These are phyloP conservation scores for Arabidopsis suecica DNA, from an alignment of 345 rosid genomes.

Conservation along the genomic window DNA sequence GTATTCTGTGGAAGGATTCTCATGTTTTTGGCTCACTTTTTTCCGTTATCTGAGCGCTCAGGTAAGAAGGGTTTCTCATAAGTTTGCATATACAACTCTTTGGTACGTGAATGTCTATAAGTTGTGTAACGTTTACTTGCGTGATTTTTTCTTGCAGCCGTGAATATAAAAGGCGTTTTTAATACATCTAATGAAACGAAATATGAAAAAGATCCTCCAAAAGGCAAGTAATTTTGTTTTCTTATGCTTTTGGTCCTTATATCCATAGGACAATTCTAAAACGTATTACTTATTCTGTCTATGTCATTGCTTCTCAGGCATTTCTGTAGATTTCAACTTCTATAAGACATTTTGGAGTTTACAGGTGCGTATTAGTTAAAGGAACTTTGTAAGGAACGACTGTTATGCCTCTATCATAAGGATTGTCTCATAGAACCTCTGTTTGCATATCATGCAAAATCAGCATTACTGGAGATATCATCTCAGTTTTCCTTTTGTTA, in stretches of 20 bases:
- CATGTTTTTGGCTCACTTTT: slow-evolving; percentile 95
- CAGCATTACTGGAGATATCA: slow-evolving; percentile 22
- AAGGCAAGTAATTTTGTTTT: slow-evolving; percentile 53
- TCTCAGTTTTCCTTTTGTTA: slow-evolving; percentile 5
- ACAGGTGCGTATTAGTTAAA: slow-evolving; percentile 60
- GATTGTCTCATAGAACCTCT: slow-evolving; percentile 19
- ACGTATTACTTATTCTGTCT: slow-evolving; percentile 20
- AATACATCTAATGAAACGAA: slow-evolving; percentile 96
- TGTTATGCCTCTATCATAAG: slow-evolving; percentile 17
- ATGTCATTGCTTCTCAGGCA: slow-evolving; percentile 56
- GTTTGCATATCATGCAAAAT: slow-evolving; percentile 13
- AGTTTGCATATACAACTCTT: slow-evolving; percentile 2
- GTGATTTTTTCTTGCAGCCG: slow-evolving; percentile 68
- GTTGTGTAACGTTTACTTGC: slow-evolving; percentile 22
- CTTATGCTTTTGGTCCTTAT: slow-evolving; percentile 6
- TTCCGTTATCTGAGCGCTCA: slow-evolving; percentile 95
- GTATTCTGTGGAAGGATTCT: slow-evolving; percentile 97
- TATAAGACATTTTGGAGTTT: slow-evolving; percentile 97
- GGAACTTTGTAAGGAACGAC: slow-evolving; percentile 22
- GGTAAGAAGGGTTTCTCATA: slow-evolving; percentile 53
- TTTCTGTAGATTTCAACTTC: slow-evolving; percentile 93
- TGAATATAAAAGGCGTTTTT: slow-evolving; percentile 95
- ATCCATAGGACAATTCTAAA: slow-evolving; percentile 21
- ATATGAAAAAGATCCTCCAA: slow-evolving; percentile 89
- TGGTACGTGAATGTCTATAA: slow-evolving; percentile 20